Conservation (phyloP, 768 basidiomycete species). For the Russula emetica region DNA sequence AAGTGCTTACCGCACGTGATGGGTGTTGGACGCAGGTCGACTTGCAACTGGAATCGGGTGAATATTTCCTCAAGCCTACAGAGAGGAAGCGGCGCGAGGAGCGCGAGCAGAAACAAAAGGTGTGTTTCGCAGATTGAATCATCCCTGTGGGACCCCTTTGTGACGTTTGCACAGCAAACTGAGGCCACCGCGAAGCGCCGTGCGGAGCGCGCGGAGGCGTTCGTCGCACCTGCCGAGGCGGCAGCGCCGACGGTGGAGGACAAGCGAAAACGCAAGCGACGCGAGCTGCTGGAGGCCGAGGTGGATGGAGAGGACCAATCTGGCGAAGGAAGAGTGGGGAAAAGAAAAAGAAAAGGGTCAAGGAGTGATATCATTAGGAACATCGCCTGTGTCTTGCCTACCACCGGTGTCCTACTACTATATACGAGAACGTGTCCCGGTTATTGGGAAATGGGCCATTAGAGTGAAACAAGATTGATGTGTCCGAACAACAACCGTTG, state of each 20-base stretch:
- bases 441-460: neutral
- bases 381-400: neutral
- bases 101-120: constrained; percentile 72
- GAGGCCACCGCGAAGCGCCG: constrained; percentile 65
- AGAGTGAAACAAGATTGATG: constrained; percentile 8
- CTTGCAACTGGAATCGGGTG: constrained; percentile 91
- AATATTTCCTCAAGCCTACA: constrained; percentile 92
- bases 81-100: constrained; percentile 80
- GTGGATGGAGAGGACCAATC: constrained; percentile 36
- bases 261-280: constrained; percentile 56
- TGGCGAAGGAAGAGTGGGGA: constrained; percentile 34
- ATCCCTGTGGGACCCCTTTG: neutral
- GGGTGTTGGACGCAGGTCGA: constrained; percentile 59
- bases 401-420: neutral
- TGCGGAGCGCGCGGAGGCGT: constrained; percentile 81
- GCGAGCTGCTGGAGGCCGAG: constrained; percentile 33
- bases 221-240: constrained; percentile 80
- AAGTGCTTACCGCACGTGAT: neutral
- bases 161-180: constrained; percentile 57
- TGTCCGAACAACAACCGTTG: constrained; percentile 7
- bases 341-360: constrained; percentile 42
- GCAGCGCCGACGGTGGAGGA: constrained; percentile 72
- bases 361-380: constrained; percentile 18
- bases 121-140: constrained; percentile 29
- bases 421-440: neutral